Evolutionary conservation across 148 eudicot species (phyloP), one percentile per base, ranked within the genome.

Genomic region (Rhododendron kiyosumense): DNA sequence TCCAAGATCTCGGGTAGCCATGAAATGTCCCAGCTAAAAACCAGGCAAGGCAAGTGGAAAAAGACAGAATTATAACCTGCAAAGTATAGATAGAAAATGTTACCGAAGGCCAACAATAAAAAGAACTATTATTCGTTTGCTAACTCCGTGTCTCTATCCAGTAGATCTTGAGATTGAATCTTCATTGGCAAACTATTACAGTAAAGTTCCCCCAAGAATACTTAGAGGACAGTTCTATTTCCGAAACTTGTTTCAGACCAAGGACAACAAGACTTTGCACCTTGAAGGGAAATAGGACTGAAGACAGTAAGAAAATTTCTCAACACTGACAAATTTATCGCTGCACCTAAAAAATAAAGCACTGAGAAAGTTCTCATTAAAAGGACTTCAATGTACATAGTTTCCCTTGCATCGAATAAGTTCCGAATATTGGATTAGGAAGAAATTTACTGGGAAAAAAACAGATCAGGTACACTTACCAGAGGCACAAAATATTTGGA

Each of bases 401-500:
- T 63, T 63, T 63, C 30, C 71, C 71, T 63, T 3, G 30, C 4
- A 24, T 8, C 2, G 4, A 24, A 63, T 63, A 24, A n/a, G 69
- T 24, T 63, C 30, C 4, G 71, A 24, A 63, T 9, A 63, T 63
- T 1, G 71, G 30, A 63, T 11, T 63, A n/a, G 30, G 13, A 63
- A 57, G 63, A 17, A 63, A 9, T 63, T 24, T 8, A 63, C 71
- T 24, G 34, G 81, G 51, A 26, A n/a, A 22, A 12, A 28, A 54
- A 63, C 26, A 6, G 3, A 49, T 20, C 46, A 78, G 28, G 41
- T 79, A 45, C 22, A 89, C 95, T 88, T 83, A 95, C 99, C 87
- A 97, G 87, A 82, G 99, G 99, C 80, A 97, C 99, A 79, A 97
- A 97, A 86, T 74, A 91, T 86, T 92, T 94, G 85, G 99, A 97